Evolutionary conservation across 2,329 filamentous ascomycete genomes (phyloP), one percentile per base, ranked within the genome.

Genomic region (Trichoderma hamatum): DNA sequence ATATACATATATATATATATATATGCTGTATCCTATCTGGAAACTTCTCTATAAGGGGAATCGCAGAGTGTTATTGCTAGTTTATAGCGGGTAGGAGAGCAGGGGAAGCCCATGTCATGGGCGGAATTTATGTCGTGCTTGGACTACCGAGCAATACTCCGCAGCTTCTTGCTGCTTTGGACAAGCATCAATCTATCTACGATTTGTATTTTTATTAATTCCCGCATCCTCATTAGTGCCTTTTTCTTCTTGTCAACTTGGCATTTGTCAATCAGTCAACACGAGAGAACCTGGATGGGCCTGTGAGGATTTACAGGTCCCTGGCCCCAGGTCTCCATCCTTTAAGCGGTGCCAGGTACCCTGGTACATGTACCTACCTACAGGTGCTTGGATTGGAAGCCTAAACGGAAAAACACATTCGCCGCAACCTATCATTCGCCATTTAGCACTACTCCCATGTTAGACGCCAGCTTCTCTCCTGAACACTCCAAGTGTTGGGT

Each of bases 331-430:
- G 39, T 43, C 16, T n/a, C 16, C 36, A 43, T 21, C 10, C 7
- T 49, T n/a, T 49, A 49, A 24, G 21, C 19, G 46, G 43, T 49
- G 7, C 43, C 43, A 21, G 21, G 46, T 49, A 49, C 46, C 43
- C 46, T 46, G 9, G 46, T 21, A 21, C n/a, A n/a, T n/a, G n/a
- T n/a, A n/a, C n/a, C n/a, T n/a, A n/a, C n/a, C n/a, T 49, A 30
- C 30, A 30, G 14, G 43, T 46, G 21, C 32, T 39, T 9, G 28
- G 51, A 34, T 6, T 16, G 24, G 21, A 32, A 52, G 62, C 62
- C 34, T 34, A 24, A 51, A 21, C 63, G 63, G 63, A 66, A 66
- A 66, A 66, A 66, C 52, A 36, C 34, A 66, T 66, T 10, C 39
- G 63, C 63, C 63, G 63, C 28, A n/a, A 28, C 43, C 26, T 28